Evolutionary conservation across 306 rosid species (phyloP), one percentile per base, ranked within the genome.

Genomic region (Begonia loranthoides): DNA sequence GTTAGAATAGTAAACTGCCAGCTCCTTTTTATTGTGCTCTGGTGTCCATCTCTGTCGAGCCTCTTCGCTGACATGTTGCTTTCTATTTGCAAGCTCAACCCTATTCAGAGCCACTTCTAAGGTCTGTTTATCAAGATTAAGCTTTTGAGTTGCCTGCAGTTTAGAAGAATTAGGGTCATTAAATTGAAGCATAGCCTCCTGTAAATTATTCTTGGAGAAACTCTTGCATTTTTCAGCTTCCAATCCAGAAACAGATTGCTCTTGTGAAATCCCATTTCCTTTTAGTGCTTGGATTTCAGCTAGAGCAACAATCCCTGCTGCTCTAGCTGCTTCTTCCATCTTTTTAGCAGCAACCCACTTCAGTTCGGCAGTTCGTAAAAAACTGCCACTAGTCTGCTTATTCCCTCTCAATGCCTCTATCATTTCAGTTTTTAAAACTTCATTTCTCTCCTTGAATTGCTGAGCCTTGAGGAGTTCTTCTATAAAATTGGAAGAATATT

Each of bases 241-340:
- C 13, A 12, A 12, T 12, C 2, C 10, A 41, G 45, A 9, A 41
- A 41, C 22, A 19, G 22, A 19, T 19, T 28, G 15, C 14, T n/a
- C 47, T 10, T 10, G 47, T 12, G 47, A 43, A 43, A n/a, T 43
- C 47, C 15, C 14, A 43, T n/a, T 43, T 1, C 15, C 15, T 11
- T 80, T 74, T 43, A 87, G 67, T 51, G 84, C 89, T 58, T 67
- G 60, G 59, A 87, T 74, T 70, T 87, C 96, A 5, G 90, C 84
- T 33, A 87, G 84, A 55, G 96, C 96, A 61, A 83, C 77, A 6
- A 82, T 90, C 71, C 80, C 96, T 17, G 87, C 94, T 13, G 94
- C 90, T 71, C 57, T 76, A 34, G 96, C 94, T 1, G 96, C 96
- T 72, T 87, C 94, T 52, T 81, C 94, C 96, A 87, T 87, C 84